These are phyloP conservation scores for Solanum bulbocastanum DNA, from an alignment of 257 asterid species.

Conservation along the genomic window DNA sequence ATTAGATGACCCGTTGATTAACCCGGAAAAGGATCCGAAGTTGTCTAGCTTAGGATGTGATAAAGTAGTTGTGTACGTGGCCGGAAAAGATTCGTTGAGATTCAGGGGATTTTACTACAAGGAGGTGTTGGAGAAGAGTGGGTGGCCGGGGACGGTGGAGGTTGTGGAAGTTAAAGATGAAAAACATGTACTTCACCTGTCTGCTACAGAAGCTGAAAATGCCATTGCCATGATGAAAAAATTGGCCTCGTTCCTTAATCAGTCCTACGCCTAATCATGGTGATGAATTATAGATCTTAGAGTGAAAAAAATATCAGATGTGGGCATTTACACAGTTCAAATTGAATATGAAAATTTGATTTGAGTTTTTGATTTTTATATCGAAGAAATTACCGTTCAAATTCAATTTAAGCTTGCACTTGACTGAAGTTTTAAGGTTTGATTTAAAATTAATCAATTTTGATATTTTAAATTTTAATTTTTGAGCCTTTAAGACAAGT, in stretches of 20 bases:
- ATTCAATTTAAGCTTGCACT: too few species aligned
- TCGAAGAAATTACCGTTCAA: too few species aligned
- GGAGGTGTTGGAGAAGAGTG: conserved; percentile 23
- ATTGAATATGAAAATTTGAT: too few species aligned
- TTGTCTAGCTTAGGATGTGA: conserved; percentile 24
- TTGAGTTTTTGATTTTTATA: too few species aligned
- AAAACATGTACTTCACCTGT: conserved; percentile 36
- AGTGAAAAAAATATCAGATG: too few species aligned
- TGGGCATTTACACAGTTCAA: too few species aligned
- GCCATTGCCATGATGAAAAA: conserved; percentile 26
- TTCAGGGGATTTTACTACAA: conserved; percentile 34
- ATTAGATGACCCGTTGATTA: conserved; percentile 38
- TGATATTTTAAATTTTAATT: background rate
- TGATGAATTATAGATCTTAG: too few species aligned
- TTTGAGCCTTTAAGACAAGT: too few species aligned
- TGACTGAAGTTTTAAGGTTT: too few species aligned
- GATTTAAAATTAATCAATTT: too few species aligned
- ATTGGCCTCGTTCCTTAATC: conserved; percentile 29
- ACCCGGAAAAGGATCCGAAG: conserved; percentile 32
- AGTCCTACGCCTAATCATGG: too few species aligned
- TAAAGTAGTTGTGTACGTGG: conserved; percentile 35
- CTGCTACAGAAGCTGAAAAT: conserved; percentile 11
- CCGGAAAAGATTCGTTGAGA: conserved; percentile 27
- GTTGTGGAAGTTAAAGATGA: conserved; percentile 40
- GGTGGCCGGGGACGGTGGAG: conserved; percentile 43